A percentile compares a stretch with the other conserved stretches of the same genome.
These are phyloP conservation scores for Cymbidium sinense DNA, from an alignment of 106 monocot genomes.

Conservation along the genomic window DNA sequence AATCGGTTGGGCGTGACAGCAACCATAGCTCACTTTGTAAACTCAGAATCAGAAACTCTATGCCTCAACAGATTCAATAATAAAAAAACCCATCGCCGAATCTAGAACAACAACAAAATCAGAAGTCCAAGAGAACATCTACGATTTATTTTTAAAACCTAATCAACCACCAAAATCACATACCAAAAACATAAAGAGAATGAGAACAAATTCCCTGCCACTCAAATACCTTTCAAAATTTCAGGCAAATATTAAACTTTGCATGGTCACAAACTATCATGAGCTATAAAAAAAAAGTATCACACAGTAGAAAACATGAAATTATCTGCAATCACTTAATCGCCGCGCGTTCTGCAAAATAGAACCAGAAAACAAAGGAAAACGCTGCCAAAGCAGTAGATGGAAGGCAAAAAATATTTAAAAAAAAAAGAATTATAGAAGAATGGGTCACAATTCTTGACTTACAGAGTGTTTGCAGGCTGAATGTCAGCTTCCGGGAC, in stretches of 20 bases:
- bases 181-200: background rate
- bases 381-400: background rate
- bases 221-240: background rate
- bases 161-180: background rate
- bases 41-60: background rate
- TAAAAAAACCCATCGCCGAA: background rate
- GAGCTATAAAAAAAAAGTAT: background rate
- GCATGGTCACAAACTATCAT: background rate
- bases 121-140: background rate
- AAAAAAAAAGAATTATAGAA: background rate
- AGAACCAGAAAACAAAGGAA: background rate
- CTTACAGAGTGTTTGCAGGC: slow-evolving; percentile 96
- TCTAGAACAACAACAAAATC: background rate
- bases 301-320: background rate
- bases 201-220: background rate
- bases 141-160: background rate
- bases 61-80: background rate
- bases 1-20: background rate
- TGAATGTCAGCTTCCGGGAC: slow-evolving; percentile 96
- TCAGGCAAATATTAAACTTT: background rate
- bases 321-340: background rate
- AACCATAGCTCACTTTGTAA: background rate
- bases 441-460: background rate
- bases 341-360: background rate
- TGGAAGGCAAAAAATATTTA: too few species aligned